These are phyloP conservation scores for Alternaria rosae DNA, from an alignment of 2,329 filamentous ascomycete genomes.

Conservation along the genomic window DNA sequence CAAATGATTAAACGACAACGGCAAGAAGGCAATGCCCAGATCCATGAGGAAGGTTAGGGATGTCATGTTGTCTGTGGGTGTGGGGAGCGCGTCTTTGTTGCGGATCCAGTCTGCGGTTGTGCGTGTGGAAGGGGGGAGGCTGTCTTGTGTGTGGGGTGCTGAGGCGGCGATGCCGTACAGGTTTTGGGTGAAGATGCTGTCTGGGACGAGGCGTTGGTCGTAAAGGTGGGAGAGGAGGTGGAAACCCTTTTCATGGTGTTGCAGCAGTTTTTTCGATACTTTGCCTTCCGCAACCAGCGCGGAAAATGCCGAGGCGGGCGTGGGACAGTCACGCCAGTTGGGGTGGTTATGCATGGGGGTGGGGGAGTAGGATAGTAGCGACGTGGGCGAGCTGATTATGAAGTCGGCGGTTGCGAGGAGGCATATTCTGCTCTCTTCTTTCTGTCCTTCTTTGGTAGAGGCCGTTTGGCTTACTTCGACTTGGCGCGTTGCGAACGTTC, in stretches of 20 bases:
- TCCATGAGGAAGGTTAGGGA: slow-evolving; percentile 57
- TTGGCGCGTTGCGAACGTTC: slow-evolving; percentile 58
- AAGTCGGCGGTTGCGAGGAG: slow-evolving; percentile 59
- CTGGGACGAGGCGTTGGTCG: slow-evolving; percentile 48
- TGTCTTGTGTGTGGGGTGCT: slow-evolving; percentile 47
- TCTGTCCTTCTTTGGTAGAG: slow-evolving; percentile 23
- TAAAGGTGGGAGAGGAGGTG: slow-evolving; percentile 40
- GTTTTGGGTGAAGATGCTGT: slow-evolving; percentile 56
- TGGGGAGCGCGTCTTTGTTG: slow-evolving; percentile 21
- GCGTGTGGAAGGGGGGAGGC: slow-evolving; percentile 42
- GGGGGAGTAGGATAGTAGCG: slow-evolving; percentile 50
- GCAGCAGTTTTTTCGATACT: slow-evolving; percentile 21
- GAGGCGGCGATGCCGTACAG: slow-evolving; percentile 52
- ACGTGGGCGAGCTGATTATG: slow-evolving; percentile 51
- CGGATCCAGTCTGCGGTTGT: slow-evolving; percentile 56
- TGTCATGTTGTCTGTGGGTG: slow-evolving; percentile 45
- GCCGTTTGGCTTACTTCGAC: slow-evolving; percentile 55
- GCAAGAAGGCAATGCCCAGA: slow-evolving; percentile 54
- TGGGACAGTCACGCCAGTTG: slow-evolving; percentile 22
- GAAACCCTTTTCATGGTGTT: slow-evolving; percentile 40
- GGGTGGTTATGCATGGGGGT: slow-evolving; percentile 46
- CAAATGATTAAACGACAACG: slow-evolving; percentile 53
- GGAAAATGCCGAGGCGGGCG: not conserved
- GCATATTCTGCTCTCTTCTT: slow-evolving; percentile 50
- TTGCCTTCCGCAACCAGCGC: slow-evolving; percentile 19